These are phyloP conservation scores for Sporothrix humicola DNA, from an alignment of 2,329 filamentous ascomycete species.

Conservation along the genomic window DNA sequence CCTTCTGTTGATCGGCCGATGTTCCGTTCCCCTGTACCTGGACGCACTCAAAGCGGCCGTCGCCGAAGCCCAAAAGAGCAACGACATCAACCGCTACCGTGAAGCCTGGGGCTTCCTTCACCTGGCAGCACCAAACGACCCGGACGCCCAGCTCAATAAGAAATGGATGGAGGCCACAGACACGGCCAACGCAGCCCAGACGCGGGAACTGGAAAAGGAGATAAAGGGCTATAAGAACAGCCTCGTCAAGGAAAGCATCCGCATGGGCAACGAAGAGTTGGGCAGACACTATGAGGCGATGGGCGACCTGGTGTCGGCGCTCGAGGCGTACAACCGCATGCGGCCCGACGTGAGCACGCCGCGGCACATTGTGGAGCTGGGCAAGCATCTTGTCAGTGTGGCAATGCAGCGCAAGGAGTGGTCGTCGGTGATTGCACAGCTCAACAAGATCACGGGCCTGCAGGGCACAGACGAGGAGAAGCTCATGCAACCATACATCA, in stretches of 20 bases:
- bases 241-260: constrained; percentile 92
- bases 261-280: constrained; percentile 90
- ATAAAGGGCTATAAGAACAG: constrained; percentile 96
- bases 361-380: constrained; percentile 83
- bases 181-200: constrained; percentile 70
- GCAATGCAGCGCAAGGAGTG: constrained; percentile 80
- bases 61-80: constrained; percentile 74
- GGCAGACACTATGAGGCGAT: constrained; percentile 81
- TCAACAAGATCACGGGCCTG: constrained; percentile 66
- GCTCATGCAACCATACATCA: constrained; percentile 57
- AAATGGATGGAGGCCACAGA: constrained; percentile 76
- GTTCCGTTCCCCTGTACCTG: constrained; percentile 73
- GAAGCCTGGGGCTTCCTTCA: constrained; percentile 70
- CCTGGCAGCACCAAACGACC: constrained; percentile 67
- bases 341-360: constrained; percentile 84
- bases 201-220: constrained; percentile 78
- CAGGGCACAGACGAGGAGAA: constrained; percentile 55
- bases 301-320: constrained; percentile 74
- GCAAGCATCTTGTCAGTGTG: constrained; percentile 77
- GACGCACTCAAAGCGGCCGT: constrained; percentile 84
- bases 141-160: constrained; percentile 69
- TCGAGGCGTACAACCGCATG: constrained; percentile 84
- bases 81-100: constrained; percentile 74
- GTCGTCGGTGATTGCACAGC: constrained; percentile 65
- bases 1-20: constrained; percentile 78